Conservation (phyloP, 495 filamentous ascomycete species). For the Lentithecium fluviatile region DNA sequence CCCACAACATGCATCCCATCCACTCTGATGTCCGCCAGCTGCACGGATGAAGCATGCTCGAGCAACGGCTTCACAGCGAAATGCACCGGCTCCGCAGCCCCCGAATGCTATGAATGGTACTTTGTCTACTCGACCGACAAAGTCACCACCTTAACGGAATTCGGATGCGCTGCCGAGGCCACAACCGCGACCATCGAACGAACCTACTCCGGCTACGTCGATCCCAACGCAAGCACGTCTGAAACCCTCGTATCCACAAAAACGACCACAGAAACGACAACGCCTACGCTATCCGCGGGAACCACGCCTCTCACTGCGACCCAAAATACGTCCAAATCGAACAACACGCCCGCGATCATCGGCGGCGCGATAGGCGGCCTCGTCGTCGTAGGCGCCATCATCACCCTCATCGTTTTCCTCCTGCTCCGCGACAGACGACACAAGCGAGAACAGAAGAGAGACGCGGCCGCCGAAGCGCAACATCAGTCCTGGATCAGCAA, state of each 20-base stretch:
- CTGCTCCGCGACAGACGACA: conserved; percentile 23
- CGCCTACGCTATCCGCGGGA: neutral
- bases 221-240: neutral
- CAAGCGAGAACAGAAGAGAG: conserved; percentile 11
- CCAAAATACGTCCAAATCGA: conserved; percentile 7
- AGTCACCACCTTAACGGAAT: conserved; percentile 23
- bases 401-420: conserved; percentile 22
- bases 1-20: conserved; percentile 31
- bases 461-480: neutral
- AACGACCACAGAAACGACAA: conserved; percentile 4
- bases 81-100: conserved; percentile 20
- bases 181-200: conserved; percentile 26
- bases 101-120: conserved; percentile 32
- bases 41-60: conserved; percentile 27
- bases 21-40: conserved; percentile 22
- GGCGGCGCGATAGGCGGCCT: conserved; percentile 31
- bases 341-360: conserved; percentile 29
- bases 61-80: conserved; percentile 27
- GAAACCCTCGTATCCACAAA: neutral
- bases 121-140: conserved; percentile 23
- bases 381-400: conserved; percentile 25
- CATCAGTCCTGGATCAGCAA: conserved; percentile 14
- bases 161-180: conserved; percentile 24
- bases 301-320: neutral
- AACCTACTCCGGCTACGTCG: conserved; percentile 4